Percentiles rank a stretch among this genome's conserved stretches.
Evolutionary conservation across 306 rosid genomes (phyloP).

Genomic region (Quercus agrifolia): DNA sequence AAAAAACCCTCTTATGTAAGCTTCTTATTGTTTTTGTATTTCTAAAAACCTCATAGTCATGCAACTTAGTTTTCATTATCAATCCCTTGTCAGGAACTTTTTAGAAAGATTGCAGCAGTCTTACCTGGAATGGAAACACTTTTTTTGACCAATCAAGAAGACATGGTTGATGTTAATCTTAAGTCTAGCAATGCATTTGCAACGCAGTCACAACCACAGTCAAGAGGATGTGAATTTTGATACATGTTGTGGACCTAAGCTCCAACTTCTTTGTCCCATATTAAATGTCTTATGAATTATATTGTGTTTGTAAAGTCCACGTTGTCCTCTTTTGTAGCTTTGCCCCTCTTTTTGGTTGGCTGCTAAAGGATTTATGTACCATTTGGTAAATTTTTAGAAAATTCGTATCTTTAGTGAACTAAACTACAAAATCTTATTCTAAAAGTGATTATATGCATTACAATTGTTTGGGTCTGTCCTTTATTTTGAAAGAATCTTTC

Average conservation of each 20-base stretch:
- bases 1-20: background rate
- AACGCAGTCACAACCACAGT: conserved; percentile 49
- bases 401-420: no score
- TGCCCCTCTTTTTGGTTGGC: conserved; percentile 6
- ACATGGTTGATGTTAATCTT: conserved; percentile 89
- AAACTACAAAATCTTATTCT: background rate
- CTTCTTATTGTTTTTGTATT: background rate
- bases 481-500: background rate
- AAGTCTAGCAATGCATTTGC: conserved; percentile 49
- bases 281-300: background rate
- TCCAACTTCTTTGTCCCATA: background rate
- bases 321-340: conserved; percentile 4
- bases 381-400: background rate
- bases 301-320: conserved; percentile 13
- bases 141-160: conserved; percentile 82
- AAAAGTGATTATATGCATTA: background rate
- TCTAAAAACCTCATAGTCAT: background rate
- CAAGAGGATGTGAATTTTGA: conserved; percentile 74
- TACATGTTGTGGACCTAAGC: background rate
- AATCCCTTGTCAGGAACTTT: conserved; percentile 53
- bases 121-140: conserved; percentile 93
- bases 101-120: conserved; percentile 90
- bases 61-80: background rate
- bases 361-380: background rate
- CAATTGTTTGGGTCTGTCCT: background rate